A percentile compares a stretch with the other conserved stretches of the same genome.
Conservation (phyloP, 2,329 filamentous ascomycete species). For the Trichoderma sp. region DNA sequence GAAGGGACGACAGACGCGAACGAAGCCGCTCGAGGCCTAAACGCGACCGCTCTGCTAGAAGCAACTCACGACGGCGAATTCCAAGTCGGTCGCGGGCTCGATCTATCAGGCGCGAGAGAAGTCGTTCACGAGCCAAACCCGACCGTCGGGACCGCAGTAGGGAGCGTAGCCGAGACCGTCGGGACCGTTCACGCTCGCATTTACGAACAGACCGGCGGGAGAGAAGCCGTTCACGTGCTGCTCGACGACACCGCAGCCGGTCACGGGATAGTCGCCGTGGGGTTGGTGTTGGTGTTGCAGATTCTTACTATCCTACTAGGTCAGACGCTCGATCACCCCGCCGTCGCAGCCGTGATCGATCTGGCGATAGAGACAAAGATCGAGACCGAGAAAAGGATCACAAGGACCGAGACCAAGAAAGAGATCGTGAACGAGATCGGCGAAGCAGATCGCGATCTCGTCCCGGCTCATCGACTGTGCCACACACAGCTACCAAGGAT, state of each 20-base stretch:
- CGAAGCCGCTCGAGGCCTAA: conserved; percentile 43
- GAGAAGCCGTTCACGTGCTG: conserved; percentile 31
- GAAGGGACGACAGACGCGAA: conserved; percentile 40
- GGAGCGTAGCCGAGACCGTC: conserved; percentile 31
- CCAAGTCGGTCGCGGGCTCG: conserved; percentile 45
- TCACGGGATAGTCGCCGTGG: conserved; percentile 33
- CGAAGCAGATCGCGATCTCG: conserved; percentile 52
- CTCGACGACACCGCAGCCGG: conserved; percentile 32
- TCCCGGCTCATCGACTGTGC: conserved; percentile 42
- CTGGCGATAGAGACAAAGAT: conserved; percentile 36
- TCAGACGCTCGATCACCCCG: conserved; percentile 33
- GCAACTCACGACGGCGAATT: conserved; percentile 43
- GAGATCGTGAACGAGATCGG: conserved; percentile 41
- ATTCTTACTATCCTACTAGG: conserved; percentile 33
- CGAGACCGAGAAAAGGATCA: conserved; percentile 34
- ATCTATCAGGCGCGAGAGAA: conserved; percentile 44
- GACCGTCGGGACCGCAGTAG: conserved; percentile 43
- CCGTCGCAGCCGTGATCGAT: conserved; percentile 37
- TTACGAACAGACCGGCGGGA: conserved; percentile 37
- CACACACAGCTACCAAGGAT: conserved; percentile 49
- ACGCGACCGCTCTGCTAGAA: conserved; percentile 42
- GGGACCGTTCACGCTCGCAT: conserved; percentile 38
- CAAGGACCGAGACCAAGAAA: conserved; percentile 34
- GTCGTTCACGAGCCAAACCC: conserved; percentile 42
- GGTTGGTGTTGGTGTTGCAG: conserved; percentile 13